A percentile compares a stretch with the other conserved stretches of the same genome.
phyloP scores from a whole-genome alignment of 228 moss, liverwort and hornwort genomes.

The Sphagnum fallax region DNA sequence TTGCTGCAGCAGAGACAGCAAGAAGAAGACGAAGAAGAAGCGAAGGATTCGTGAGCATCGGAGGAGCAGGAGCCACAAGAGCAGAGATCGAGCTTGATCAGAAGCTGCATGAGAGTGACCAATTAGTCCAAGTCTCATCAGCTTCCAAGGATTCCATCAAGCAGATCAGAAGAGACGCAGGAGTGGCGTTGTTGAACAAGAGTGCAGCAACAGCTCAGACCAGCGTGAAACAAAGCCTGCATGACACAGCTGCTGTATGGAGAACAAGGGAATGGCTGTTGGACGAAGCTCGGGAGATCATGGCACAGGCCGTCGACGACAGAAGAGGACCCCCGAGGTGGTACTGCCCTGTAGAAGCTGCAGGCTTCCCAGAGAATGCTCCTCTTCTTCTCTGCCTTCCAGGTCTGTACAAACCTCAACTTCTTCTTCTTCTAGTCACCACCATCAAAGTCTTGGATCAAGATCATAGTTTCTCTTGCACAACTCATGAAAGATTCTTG shows the following conservation, averaged over 20 bases:
- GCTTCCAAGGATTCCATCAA: too few relatives aligned
- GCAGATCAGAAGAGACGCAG: conserved; percentile 2
- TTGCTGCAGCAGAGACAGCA: too few relatives aligned
- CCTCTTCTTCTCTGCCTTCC: conserved; percentile 46
- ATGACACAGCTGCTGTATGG: neutral
- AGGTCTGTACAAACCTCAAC: conserved; percentile 10
- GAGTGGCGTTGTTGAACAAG: conserved; percentile 10
- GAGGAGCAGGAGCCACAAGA: too few relatives aligned
- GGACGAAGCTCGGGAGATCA: conserved; percentile 33
- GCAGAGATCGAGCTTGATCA: too few relatives aligned
- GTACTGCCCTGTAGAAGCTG: conserved; percentile 13
- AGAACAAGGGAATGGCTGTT: conserved; percentile 9
- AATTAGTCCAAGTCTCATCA: too few relatives aligned
- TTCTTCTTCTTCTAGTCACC: too few relatives aligned
- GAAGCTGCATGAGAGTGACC: too few relatives aligned
- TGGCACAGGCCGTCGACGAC: conserved; percentile 1
- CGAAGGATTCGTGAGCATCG: too few relatives aligned
- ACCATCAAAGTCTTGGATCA: too few relatives aligned
- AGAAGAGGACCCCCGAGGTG: conserved; percentile 24
- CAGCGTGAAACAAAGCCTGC: neutral
- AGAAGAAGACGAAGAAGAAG: too few relatives aligned
- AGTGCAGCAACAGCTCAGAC: neutral
- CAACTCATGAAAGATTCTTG: too few relatives aligned
- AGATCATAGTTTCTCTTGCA: neutral
- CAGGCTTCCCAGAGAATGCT: conserved; percentile 16